Base-by-base conservation (phyloP, 1,284 basidiomycete genomes). In the Rhodotorula sp. region DNA sequence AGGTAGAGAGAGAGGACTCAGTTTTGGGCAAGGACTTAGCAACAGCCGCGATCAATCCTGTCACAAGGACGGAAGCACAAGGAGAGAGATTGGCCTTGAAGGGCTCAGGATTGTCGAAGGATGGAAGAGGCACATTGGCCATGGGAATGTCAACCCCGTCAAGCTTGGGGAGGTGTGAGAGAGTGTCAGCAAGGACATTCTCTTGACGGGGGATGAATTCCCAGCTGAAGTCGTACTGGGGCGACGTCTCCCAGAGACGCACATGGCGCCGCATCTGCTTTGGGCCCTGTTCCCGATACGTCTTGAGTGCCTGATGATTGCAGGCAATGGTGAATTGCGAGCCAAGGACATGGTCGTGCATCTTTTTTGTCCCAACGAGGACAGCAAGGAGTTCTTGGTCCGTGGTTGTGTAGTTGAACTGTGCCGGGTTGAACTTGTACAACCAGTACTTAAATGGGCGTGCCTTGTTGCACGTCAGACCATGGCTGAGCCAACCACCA, bases 401-500 rank as follows among this genome's bases (percentile, higher is more conserved):
- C 9, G 65, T 67, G 5, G 65, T 61, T 2, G 46, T 31, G 53
- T 71, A 71, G 48, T 71, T 59, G 20, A 24, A 28, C 47, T 67
- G 65, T 11, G 69, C 69, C 4, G 57, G 8, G 44, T 68, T 71
- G 54, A 71, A 75, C 65, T 72, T 75, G 20, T 54, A 50, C 3
- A 64, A 74, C 37, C 62, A 44, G 57, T 65, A 75, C 5, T 64
- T 69, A 24, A 69, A 60, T 0, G 72, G 74, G 24, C 30, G 50
- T 16, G 48, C 67, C 30, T n/a, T 31, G 51, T 26, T 26, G 22
- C 31, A 44, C 1, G 37, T 46, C 22, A 47, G 2, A 4, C 72
- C 70, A 67, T 78, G 81, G 0, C 81, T 79, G 59, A 82, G 81
- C 69, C 83, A 73, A 0, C 80, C 79, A 0, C 83, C 81, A 0